phyloP scores from a whole-genome alignment of 768 basidiomycete species.

The Leucogyrophana mollusca region DNA sequence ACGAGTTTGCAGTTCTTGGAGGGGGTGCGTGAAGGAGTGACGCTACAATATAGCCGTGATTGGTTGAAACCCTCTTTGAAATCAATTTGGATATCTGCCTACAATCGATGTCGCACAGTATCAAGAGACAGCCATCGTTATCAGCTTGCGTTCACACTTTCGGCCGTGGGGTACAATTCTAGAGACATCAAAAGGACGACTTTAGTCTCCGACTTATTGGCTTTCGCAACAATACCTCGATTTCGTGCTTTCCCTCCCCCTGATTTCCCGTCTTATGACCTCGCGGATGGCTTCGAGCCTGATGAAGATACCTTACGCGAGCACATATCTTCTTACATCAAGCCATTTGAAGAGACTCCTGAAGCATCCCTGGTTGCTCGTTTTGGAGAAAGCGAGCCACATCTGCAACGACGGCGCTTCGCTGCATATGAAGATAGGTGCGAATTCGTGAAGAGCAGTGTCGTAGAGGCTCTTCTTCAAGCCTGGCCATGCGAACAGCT shows the following conservation, averaged over 20 bases:
- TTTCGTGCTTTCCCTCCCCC: constrained; percentile 10
- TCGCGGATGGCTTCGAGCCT: constrained; percentile 9
- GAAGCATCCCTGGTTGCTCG: constrained; percentile 2
- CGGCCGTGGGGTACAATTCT: constrained; percentile 28
- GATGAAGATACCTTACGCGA: not conserved
- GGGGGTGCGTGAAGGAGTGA: not conserved
- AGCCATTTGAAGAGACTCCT: constrained; percentile 3
- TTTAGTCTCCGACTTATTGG: constrained; percentile 27
- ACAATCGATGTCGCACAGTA: constrained; percentile 17
- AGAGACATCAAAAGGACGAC: not conserved
- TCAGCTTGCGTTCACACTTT: constrained; percentile 25
- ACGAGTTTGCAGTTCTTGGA: not conserved
- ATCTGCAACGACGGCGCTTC: not conserved
- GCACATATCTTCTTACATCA: not conserved
- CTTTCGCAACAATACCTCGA: constrained; percentile 20
- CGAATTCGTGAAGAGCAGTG: not conserved
- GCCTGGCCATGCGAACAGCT: constrained; percentile 15
- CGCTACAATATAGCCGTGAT: constrained; percentile 9
- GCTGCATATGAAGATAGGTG: not conserved
- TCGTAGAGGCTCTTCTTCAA: not conserved
- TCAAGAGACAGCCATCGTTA: constrained; percentile 6
- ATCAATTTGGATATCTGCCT: constrained; percentile 22
- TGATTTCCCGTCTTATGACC: constrained; percentile 3
- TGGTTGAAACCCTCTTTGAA: constrained; percentile 24
- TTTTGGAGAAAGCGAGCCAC: not conserved